Conservation (phyloP, 1,284 basidiomycete species). For the Rhodotorula sp. region DNA sequence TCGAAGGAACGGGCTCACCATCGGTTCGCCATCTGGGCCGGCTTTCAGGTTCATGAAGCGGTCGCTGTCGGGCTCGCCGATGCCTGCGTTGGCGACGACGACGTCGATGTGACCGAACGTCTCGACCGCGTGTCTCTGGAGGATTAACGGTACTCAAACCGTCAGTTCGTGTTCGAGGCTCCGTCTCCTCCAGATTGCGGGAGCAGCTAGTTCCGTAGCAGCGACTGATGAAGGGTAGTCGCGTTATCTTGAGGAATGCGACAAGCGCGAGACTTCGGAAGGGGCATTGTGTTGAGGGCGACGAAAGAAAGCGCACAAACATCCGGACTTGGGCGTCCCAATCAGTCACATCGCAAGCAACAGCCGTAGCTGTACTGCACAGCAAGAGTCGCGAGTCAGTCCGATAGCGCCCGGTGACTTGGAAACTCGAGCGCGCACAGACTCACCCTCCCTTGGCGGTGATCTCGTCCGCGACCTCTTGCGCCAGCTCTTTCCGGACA, state of each 20-base stretch:
- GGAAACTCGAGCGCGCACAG: too few species aligned
- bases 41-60: conserved; percentile 12
- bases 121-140: conserved; percentile 49
- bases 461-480: conserved; percentile 54
- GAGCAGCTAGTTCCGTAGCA: too few species aligned
- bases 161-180: too few species aligned
- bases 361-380: conserved; percentile 53
- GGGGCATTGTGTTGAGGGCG: too few species aligned
- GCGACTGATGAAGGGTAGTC: too few species aligned
- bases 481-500: conserved; percentile 52
- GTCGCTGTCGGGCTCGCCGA: conserved; percentile 52
- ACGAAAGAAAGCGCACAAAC: conserved; percentile 54
- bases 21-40: conserved; percentile 26
- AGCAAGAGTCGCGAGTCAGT: neutral
- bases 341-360: conserved; percentile 57
- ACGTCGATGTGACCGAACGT: conserved; percentile 40
- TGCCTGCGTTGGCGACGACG: conserved; percentile 60
- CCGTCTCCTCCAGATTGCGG: too few species aligned
- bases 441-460: conserved; percentile 55
- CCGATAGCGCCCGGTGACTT: too few species aligned
- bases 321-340: conserved; percentile 60
- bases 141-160: too few species aligned
- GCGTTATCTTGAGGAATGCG: too few species aligned
- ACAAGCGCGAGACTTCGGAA: neutral
- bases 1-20: neutral